Percentiles rank a stretch among this genome's conserved stretches.
Conservation (phyloP, 305 asterid species). For the Fraxinus velutina region DNA sequence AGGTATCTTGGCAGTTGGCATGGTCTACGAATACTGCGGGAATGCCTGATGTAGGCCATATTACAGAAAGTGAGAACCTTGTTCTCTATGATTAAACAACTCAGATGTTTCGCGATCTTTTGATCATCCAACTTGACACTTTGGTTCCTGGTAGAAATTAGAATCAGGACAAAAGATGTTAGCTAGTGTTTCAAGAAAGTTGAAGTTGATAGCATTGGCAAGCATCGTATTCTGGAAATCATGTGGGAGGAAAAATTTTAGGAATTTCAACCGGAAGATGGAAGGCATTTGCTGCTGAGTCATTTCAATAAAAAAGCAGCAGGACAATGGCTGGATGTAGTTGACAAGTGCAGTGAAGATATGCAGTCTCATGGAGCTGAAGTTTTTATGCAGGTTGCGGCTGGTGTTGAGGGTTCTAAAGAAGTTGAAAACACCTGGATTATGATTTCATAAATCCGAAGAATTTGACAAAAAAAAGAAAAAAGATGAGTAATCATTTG, state of each 20-base stretch:
- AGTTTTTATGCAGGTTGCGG: conserved; percentile 26
- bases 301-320: conserved; percentile 28
- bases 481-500: not conserved
- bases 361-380: conserved; percentile 23
- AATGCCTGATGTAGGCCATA: not conserved
- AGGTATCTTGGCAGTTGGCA: too few relatives aligned
- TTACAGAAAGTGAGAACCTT: not conserved
- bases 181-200: conserved; percentile 23
- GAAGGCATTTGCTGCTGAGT: conserved; percentile 18
- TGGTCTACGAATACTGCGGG: not conserved
- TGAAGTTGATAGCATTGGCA: conserved; percentile 41
- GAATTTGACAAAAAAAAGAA: not conserved
- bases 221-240: conserved; percentile 35
- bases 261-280: conserved; percentile 20
- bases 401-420: conserved; percentile 31
- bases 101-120: not conserved
- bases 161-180: not conserved
- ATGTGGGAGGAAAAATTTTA: conserved; percentile 36
- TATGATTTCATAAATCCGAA: conserved; percentile 15
- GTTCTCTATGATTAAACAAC: not conserved
- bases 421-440: conserved; percentile 18
- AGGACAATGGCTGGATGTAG: conserved; percentile 27
- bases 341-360: conserved; percentile 24
- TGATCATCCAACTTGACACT: not conserved
- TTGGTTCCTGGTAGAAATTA: too few relatives aligned